These are phyloP conservation scores for Mycena leptocephala DNA, from an alignment of 768 basidiomycete genomes.

Conservation along the genomic window DNA sequence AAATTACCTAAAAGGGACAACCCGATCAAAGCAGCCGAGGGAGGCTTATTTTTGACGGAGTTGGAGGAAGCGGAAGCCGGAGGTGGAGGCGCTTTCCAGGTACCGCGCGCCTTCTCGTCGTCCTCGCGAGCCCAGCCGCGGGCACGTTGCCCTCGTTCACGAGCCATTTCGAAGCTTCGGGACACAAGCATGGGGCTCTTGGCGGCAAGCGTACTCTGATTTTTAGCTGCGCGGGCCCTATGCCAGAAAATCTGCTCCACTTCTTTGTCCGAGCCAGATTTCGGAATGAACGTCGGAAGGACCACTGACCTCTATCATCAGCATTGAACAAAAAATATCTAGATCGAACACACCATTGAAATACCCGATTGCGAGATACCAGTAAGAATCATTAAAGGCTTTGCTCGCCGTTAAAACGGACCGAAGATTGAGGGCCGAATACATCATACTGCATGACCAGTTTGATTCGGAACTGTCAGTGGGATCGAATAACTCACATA, in stretches of 20 bases:
- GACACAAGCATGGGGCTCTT: conserved; percentile 76
- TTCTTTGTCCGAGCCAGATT: conserved; percentile 46
- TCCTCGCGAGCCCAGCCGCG: conserved; percentile 84
- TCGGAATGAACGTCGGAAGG: conserved; percentile 82
- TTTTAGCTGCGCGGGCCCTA: conserved; percentile 78
- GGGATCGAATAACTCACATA: conserved; percentile 55
- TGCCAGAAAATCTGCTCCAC: conserved; percentile 77
- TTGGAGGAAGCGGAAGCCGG: conserved; percentile 18
- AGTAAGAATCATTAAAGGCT: conserved; percentile 74
- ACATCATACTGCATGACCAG: conserved; percentile 76
- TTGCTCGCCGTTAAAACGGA: conserved; percentile 66
- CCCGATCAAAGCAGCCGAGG: conserved; percentile 77
- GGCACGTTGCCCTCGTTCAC: conserved; percentile 72
- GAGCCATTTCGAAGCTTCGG: conserved; percentile 77
- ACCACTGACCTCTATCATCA: conserved; percentile 56
- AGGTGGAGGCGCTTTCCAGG: conserved; percentile 52
- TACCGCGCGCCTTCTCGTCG: conserved; percentile 71
- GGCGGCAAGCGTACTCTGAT: conserved; percentile 76
- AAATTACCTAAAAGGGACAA: conserved; percentile 90
- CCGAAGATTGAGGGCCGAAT: conserved; percentile 88
- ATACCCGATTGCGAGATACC: conserved; percentile 87
- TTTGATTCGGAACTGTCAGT: background rate
- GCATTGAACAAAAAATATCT: background rate
- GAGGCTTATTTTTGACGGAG: conserved; percentile 50
- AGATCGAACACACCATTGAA: conserved; percentile 65